phyloP scores from a whole-genome alignment of 129 eudicot species.

The Flaveria brownii region DNA sequence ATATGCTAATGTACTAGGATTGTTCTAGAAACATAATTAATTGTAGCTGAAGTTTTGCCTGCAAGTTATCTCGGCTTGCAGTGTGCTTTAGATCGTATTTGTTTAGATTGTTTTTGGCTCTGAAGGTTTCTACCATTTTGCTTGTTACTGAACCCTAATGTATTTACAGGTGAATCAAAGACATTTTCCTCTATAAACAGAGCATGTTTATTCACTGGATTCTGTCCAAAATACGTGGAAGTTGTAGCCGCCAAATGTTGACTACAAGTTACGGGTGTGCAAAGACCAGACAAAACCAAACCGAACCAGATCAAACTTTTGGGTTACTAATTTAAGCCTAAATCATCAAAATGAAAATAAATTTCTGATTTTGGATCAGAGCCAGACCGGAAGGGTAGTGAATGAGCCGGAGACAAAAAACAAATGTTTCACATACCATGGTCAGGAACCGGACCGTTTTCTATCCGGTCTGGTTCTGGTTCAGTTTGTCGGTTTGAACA shows the following conservation, averaged over 20 bases:
- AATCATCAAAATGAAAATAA: not conserved
- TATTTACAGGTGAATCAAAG: constrained; percentile 33
- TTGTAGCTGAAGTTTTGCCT: constrained; percentile 17
- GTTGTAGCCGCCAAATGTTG: constrained; percentile 27
- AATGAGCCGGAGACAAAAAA: not conserved
- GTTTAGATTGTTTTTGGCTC: not conserved
- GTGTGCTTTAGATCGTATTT: constrained; percentile 1
- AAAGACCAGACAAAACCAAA: not conserved
- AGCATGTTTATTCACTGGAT: constrained; percentile 29
- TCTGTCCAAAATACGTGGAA: constrained; percentile 16
- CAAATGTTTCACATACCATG: not conserved
- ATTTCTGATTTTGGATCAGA: not conserved
- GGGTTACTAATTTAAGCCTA: not conserved
- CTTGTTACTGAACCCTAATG: constrained; percentile 22
- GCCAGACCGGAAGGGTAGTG: not conserved
- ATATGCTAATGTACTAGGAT: constrained; percentile 22
- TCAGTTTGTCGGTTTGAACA: not conserved
- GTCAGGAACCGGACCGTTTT: not conserved
- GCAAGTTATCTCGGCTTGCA: constrained; percentile 13
- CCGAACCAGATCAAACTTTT: not conserved
- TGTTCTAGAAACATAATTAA: not conserved
- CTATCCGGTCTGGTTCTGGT: not conserved
- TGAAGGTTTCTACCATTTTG: constrained; percentile 16
- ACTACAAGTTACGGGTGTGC: not conserved
- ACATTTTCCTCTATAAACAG: constrained; percentile 23